Percentiles rank a stretch among this genome's conserved stretches.
These are phyloP conservation scores for Sporopachydermia quercuum DNA, from an alignment of 805 yeast species.

Conservation along the genomic window DNA sequence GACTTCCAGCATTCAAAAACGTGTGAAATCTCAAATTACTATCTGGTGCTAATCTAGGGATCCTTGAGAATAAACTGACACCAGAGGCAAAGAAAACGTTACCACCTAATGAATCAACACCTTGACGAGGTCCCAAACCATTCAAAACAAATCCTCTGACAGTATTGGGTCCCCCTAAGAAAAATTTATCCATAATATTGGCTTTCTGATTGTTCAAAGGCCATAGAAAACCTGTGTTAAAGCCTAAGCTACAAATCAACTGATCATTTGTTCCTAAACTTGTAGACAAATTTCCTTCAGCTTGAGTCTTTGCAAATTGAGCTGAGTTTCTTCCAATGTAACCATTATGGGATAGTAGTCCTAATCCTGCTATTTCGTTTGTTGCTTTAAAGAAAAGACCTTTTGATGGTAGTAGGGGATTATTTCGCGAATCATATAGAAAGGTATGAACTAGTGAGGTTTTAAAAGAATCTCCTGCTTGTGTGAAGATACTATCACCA, in stretches of 20 bases:
- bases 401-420: conserved; percentile 26
- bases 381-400: conserved; percentile 29
- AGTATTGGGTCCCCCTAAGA: conserved; percentile 65
- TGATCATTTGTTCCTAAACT: conserved; percentile 20
- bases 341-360: conserved; percentile 8
- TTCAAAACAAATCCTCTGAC: conserved; percentile 56
- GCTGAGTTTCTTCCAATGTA: conserved; percentile 11
- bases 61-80: conserved; percentile 37
- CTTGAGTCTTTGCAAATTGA: conserved; percentile 18
- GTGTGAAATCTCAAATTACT: conserved; percentile 48
- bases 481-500: conserved; percentile 38
- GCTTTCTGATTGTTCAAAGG: conserved; percentile 23
- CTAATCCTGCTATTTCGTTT: conserved; percentile 31
- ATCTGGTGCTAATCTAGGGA: conserved; percentile 36
- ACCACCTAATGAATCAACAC: conserved; percentile 52
- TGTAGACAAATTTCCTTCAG: conserved; percentile 21
- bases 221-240: conserved; percentile 41
- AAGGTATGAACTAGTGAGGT: conserved; percentile 31
- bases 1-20: conserved; percentile 52
- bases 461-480: conserved; percentile 51
- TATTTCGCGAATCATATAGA: conserved; percentile 27
- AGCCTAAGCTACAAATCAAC: conserved; percentile 34
- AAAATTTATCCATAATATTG: conserved; percentile 68
- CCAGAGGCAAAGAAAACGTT: conserved; percentile 42
- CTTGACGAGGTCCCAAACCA: conserved; percentile 49